A percentile compares a stretch with the other conserved stretches of the same genome.
These are phyloP conservation scores for Fusarium floridanum DNA, from an alignment of 2,329 filamentous ascomycete species.

Conservation along the genomic window DNA sequence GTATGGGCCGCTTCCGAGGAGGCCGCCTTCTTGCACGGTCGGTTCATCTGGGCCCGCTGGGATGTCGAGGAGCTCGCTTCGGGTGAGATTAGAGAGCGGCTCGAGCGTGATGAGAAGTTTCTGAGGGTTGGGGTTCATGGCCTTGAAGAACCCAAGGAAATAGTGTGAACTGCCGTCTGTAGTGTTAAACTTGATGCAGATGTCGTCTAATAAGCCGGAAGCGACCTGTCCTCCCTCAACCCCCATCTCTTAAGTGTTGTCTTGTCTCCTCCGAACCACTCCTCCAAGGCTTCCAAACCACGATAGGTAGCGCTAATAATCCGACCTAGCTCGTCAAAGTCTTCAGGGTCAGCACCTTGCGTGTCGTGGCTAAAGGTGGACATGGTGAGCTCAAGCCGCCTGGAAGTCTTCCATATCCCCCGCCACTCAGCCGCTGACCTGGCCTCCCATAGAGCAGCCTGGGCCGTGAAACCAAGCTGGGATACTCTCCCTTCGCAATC, in stretches of 20 bases:
- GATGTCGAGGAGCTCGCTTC: slow-evolving; percentile 8
- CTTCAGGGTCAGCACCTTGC: background rate
- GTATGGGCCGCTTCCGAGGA: slow-evolving; percentile 7
- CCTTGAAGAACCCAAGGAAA: background rate
- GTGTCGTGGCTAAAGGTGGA: slow-evolving; percentile 5
- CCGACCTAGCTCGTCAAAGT: slow-evolving; percentile 12
- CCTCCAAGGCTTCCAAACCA: slow-evolving; percentile 15
- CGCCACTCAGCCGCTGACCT: slow-evolving; percentile 16
- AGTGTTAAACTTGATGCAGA: too few species aligned
- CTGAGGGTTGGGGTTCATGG: slow-evolving; percentile 7
- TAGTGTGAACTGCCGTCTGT: background rate
- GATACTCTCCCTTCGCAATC: slow-evolving; percentile 1
- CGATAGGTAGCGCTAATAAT: background rate
- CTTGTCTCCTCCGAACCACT: slow-evolving; percentile 11
- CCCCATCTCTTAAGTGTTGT: slow-evolving; percentile 12
- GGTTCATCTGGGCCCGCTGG: slow-evolving; percentile 7
- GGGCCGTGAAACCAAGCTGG: slow-evolving; percentile 15
- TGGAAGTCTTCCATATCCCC: background rate
- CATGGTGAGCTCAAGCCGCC: slow-evolving; percentile 5
- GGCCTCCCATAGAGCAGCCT: slow-evolving; percentile 13
- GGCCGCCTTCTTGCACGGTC: slow-evolving; percentile 3
- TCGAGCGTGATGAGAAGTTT: slow-evolving; percentile 2
- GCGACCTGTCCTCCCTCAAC: background rate
- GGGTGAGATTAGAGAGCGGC: background rate
- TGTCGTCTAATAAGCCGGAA: background rate